Evolutionary conservation across 2,329 filamentous ascomycete genomes (phyloP), one percentile per base, ranked within the genome.

Genomic region (Tothia fuscella): DNA sequence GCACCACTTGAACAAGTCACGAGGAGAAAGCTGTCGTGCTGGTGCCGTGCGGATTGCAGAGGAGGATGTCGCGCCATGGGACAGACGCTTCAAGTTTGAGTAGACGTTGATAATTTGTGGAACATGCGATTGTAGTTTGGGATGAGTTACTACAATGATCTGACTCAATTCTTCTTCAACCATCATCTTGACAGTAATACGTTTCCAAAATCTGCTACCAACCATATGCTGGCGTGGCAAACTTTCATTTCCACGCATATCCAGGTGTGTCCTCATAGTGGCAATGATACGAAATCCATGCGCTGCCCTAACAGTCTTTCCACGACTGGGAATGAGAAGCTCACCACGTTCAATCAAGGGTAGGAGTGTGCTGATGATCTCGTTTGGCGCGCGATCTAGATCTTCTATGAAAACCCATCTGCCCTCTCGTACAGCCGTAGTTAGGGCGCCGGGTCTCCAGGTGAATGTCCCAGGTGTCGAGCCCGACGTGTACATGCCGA

Each of bases 381-480:
- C 91, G 49, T 85, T 89, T 4, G 93, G 91, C 9, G 91, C 91
- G 47, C 89, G 79, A 57, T 98, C 88, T 30, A 99, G 71, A 59
- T 99, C 93, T 60, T 99, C 93, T 45, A 99, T 93, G 49, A 98
- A 70, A 5, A 98, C 83, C 93, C 91, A 98, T 54, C 89, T 75
- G 13, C 91, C 93, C 66, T 98, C 89, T 54, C 75, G 80, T 3
- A 96, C 87, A 26, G 93, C 93, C 22, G 86, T 93, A 0, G 91
- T 95, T 51, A 99, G 67, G 16, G 96, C 84, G 62, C 91, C 91
- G 3, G 91, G 77, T 46, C 84, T 78, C 91, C 91, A 99, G 38
- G 76, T 75, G 57, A 98, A 98, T 7, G 84, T 88, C 2, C 88
- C 88, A 1, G 87, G 88, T 46, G 80, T 82, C 13, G 82, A 76